Base-by-base conservation (phyloP, 73 alveolate genomes). In the Paramecium caudatum region DNA sequence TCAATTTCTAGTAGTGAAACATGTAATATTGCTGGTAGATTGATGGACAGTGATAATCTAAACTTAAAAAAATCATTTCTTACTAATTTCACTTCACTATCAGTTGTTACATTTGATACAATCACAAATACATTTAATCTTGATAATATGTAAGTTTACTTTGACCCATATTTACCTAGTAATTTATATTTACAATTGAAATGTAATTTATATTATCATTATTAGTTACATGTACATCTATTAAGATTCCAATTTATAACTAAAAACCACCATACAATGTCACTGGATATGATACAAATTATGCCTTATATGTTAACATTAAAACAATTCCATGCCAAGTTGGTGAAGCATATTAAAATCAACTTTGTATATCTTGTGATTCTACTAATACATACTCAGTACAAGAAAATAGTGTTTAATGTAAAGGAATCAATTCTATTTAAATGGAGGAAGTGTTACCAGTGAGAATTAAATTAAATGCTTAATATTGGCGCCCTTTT, bases 401-500 rank as follows among this genome's bases (percentile, higher is more conserved):
- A 10, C 0, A 12, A 34, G 84, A 68, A 23, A 34, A 68, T 3
- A 68, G 84, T 37, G 50, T 34, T 17, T 3, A 68, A 68, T 68
- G 84, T 33, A 34, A 32, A 68, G 84, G 84, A 4, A 68, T 68
- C 3, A 68, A 68, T 30, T 13, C 84, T 7, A 32, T 68, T 10
- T 34, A 68, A 34, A 68, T 68, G 84, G 50, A 68, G 0, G 16
- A 68, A 23, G 61, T 68, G 9, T 32, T 49, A 10, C 61, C 84
- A 27, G 50, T 68, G 2, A 68, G 46, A 83, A 83, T 83, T 9
- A 83, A 83, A 10, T 34, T 83, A 12, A 27, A 10, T 3, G 33
- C 17, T 12, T n/a, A 69, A 55, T 83, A 83, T 83, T 83, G 91
- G 91, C 48, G 91, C 4, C 91, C 91, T 23, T 45, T 36, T 55